Percentiles rank a stretch among this genome's conserved stretches.
Conservation (phyloP, 352 stramenopile genomes). For the Elongisporangium anandrum region DNA sequence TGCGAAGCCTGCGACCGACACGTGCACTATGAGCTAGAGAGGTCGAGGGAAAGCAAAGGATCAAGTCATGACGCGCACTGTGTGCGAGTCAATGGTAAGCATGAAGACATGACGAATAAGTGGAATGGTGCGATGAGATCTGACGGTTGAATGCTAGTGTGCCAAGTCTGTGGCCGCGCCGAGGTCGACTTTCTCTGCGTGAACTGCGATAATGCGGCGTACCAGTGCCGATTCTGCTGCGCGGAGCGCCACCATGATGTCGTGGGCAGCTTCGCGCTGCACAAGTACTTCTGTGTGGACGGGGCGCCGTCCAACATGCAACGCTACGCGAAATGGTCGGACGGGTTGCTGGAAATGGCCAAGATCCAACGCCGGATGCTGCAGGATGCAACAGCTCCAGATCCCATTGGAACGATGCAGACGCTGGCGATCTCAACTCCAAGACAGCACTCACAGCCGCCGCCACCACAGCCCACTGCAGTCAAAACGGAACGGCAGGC, state of each 20-base stretch:
- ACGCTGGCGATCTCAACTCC: conserved; percentile 16
- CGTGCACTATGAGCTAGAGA: conserved; percentile 31
- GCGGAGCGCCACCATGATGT: conserved; percentile 17
- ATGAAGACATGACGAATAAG: neutral
- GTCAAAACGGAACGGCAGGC: conserved; percentile 17
- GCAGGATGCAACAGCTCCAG: neutral
- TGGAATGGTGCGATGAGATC: neutral
- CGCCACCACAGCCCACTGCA: conserved; percentile 5
- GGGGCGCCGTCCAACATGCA: conserved; percentile 39
- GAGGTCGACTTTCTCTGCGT: conserved; percentile 50
- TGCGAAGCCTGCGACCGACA: conserved; percentile 39
- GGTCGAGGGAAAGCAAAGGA: neutral
- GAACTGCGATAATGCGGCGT: conserved; percentile 28
- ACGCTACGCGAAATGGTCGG: conserved; percentile 40
- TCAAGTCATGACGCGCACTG: conserved; percentile 8
- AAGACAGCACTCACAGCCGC: conserved; percentile 11
- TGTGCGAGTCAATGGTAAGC: conserved; percentile 40
- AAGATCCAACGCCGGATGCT: conserved; percentile 29
- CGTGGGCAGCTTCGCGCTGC: conserved; percentile 2
- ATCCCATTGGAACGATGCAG: conserved; percentile 8
- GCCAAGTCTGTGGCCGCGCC: conserved; percentile 40
- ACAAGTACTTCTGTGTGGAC: conserved; percentile 62
- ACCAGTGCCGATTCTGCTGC: conserved; percentile 64
- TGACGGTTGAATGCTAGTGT: conserved; percentile 25
- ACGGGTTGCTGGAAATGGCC: conserved; percentile 34